phyloP scores from a whole-genome alignment of 2,329 filamentous ascomycete species.

The Colletotrichum cuscutae region DNA sequence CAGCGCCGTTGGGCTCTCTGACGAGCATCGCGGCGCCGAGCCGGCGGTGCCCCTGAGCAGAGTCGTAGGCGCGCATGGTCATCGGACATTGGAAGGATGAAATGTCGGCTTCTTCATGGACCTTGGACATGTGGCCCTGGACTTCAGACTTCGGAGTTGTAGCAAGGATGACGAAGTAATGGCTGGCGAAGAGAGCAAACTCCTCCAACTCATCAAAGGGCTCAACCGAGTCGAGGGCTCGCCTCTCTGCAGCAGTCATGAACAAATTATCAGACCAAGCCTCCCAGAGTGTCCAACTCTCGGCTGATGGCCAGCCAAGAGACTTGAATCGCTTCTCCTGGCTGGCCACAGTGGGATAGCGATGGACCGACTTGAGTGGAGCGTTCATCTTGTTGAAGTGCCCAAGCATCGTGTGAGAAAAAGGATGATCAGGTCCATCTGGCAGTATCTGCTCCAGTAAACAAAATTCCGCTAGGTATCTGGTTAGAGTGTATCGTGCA shows the following conservation, averaged over 20 bases:
- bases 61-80: constrained; percentile 49
- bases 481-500: constrained; percentile 33
- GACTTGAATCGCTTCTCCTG: constrained; percentile 75
- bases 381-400: constrained; percentile 87
- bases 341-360: constrained; percentile 73
- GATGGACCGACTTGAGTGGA: constrained; percentile 77
- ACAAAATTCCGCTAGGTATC: constrained; percentile 76
- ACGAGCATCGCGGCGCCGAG: constrained; percentile 67
- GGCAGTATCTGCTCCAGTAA: constrained; percentile 89
- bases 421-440: constrained; percentile 80
- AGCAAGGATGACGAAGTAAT: constrained; percentile 84
- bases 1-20: constrained; percentile 50
- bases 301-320: constrained; percentile 74
- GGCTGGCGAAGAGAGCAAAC: constrained; percentile 83
- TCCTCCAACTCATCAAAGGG: constrained; percentile 98
- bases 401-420: constrained; percentile 85
- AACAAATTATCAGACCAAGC: constrained; percentile 80
- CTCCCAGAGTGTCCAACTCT: constrained; percentile 80
- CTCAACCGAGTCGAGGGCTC: constrained; percentile 75
- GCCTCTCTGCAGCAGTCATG: constrained; percentile 68
- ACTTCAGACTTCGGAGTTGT: constrained; percentile 44
- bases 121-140: constrained; percentile 6
- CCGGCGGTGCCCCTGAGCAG: constrained; percentile 60
- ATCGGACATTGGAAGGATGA: constrained; percentile 33
- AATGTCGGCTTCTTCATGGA: not conserved